Evolutionary conservation across 108 stramenopile species (phyloP).

Genomic region (Phaeodactylum tricornutum): DNA sequence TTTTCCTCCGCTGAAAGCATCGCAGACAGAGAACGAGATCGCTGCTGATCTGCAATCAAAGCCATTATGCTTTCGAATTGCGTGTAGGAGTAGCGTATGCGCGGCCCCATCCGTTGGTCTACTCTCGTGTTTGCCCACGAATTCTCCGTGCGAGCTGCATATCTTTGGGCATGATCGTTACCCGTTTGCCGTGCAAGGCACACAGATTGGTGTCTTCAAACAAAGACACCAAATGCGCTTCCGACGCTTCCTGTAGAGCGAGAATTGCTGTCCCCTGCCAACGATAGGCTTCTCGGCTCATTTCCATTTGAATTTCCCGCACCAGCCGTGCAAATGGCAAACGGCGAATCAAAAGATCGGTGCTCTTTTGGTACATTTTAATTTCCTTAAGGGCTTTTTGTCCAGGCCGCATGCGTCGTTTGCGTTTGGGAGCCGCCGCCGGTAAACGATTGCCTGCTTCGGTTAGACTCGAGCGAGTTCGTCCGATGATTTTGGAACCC

Average conservation of each 20-base stretch:
- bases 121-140: constrained; percentile 63
- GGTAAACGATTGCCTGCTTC: no score
- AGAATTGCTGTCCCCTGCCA: constrained; percentile 94
- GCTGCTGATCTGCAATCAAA: no score
- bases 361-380: constrained; percentile 84
- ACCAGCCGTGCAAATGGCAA: constrained; percentile 93
- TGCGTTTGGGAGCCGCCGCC: no score
- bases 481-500: no score
- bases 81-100: no score
- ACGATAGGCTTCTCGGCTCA: constrained; percentile 50
- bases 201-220: constrained; percentile 95
- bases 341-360: constrained; percentile 87
- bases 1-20: no score
- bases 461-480: no score
- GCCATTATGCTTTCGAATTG: no score
- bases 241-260: constrained; percentile 93
- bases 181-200: constrained; percentile 94
- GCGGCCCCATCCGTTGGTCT: constrained; percentile 12
- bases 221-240: constrained; percentile 85
- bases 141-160: constrained; percentile 91
- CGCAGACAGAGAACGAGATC: no score
- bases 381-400: constrained; percentile 90
- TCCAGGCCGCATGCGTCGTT: no score
- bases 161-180: constrained; percentile 98
- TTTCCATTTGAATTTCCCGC: constrained; percentile 69